phyloP scores from a whole-genome alignment of 768 basidiomycete genomes.

The Tricholoma furcatifolium region DNA sequence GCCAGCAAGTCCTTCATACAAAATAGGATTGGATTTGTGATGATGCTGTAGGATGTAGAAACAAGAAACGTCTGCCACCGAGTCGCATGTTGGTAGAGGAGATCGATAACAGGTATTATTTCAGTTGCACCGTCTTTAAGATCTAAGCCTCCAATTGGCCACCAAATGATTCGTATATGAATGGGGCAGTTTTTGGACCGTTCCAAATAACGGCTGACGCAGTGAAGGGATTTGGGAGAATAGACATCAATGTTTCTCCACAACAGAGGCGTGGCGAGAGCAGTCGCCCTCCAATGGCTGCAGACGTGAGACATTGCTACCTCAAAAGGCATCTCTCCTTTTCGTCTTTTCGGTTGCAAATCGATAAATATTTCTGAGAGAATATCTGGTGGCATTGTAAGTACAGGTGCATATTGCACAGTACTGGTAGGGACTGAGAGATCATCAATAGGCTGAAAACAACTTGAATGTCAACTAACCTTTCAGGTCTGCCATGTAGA shows the following conservation, averaged over 20 bases:
- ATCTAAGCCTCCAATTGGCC: constrained; percentile 18
- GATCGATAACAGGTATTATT: constrained; percentile 15
- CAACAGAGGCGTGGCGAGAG: constrained; percentile 32
- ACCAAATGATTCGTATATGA: constrained; percentile 29
- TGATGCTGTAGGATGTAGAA: constrained; percentile 21
- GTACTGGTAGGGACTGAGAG: neutral
- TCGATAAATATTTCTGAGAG: constrained; percentile 27
- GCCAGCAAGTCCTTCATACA: constrained; percentile 18
- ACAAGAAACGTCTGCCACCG: constrained; percentile 28
- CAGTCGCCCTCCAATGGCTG: constrained; percentile 37
- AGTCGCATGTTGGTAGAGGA: constrained; percentile 18
- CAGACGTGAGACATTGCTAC: constrained; percentile 43
- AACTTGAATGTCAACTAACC: neutral
- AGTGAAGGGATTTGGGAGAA: constrained; percentile 23
- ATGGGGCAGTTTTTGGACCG: constrained; percentile 29
- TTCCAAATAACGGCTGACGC: constrained; percentile 26
- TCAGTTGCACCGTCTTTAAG: constrained; percentile 3
- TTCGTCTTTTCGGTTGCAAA: constrained; percentile 20
- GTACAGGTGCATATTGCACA: constrained; percentile 3
- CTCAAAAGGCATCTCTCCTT: constrained; percentile 28
- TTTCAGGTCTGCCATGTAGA: no score
- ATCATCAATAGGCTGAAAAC: neutral
- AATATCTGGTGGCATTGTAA: constrained; percentile 29
- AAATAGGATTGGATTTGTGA: constrained; percentile 21
- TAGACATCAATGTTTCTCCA: constrained; percentile 39